A percentile compares a stretch with the other conserved stretches of the same genome.
Conservation (phyloP, 129 eudicot genomes). For the Mikania micrantha region DNA sequence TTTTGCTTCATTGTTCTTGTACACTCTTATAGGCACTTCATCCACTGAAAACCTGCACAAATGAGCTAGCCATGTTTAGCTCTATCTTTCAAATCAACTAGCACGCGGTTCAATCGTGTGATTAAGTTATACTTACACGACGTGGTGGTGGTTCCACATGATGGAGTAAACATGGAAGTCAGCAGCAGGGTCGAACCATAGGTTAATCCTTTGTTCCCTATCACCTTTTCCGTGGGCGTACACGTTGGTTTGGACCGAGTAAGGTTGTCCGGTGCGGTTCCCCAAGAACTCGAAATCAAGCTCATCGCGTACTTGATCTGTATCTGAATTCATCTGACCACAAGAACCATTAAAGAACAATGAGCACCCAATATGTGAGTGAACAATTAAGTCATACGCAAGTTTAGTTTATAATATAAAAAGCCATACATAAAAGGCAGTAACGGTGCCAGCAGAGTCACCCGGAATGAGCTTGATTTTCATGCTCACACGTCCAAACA, state of each 20-base stretch:
- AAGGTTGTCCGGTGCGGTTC: slow-evolving; percentile 80
- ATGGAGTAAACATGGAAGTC: slow-evolving; percentile 69
- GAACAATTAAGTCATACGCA: background rate
- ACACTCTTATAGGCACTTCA: slow-evolving; percentile 75
- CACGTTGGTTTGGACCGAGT: slow-evolving; percentile 82
- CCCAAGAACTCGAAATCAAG: slow-evolving; percentile 90
- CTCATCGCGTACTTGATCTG: slow-evolving; percentile 58
- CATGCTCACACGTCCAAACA: slow-evolving; percentile 80
- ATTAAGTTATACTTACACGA: slow-evolving; percentile 45
- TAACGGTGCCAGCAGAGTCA: slow-evolving; percentile 93
- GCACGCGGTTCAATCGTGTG: background rate
- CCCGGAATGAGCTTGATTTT: slow-evolving; percentile 82
- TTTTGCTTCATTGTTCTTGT: slow-evolving; percentile 75
- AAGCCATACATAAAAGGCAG: slow-evolving; percentile 68
- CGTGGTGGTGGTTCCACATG: slow-evolving; percentile 65
- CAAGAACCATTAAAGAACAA: background rate
- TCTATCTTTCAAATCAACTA: background rate
- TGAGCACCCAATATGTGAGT: background rate
- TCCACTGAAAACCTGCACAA: slow-evolving; percentile 61
- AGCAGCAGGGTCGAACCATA: slow-evolving; percentile 87
- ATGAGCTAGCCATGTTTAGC: background rate
- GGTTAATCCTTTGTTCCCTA: slow-evolving; percentile 78
- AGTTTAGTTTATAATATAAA: background rate
- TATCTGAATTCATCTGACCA: slow-evolving; percentile 73
- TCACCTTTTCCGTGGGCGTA: slow-evolving; percentile 79